Evolutionary conservation across 768 basidiomycete species (phyloP), one percentile per base, ranked within the genome.

Genomic region (Phanerochaete carnosa): DNA sequence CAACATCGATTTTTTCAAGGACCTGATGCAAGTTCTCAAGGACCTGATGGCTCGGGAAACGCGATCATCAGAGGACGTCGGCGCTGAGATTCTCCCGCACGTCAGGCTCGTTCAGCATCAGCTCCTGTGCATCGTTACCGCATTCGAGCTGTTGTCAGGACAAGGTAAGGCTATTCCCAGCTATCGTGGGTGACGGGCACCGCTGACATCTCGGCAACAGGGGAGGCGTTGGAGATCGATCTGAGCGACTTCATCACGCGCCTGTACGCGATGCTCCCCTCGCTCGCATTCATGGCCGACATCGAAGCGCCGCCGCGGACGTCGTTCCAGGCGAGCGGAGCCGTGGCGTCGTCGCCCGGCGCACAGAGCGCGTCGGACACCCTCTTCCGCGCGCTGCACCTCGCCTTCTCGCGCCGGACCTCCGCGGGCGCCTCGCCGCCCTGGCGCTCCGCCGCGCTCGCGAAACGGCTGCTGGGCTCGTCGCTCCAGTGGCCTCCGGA

Each of bases 1-100:
- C 73, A 99, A 97, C 74, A 84, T 98, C 66, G 95, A 99, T 73
- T 98, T 99, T 77, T 99, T 98, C 85, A 88, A 89, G 69, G 97
- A 99, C 75, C 80, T 99, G 50, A 83, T 99, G 79, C 80, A 84
- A 57, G 92, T 95, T 5, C 79, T 99, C 33, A 91, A 91, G 75
- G 81, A 81, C 60, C 82, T 95, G 60, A 85, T 95, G 67, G 69
- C 77, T 55, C 84, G 84, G 62, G 66, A 69, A 65, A 70, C 77
- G 57, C 83, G 83, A 62, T 64, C 65, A 35, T 74, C 77, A 29
- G 75, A 77, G n/a, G 74, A 73, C 26, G 75, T 65, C 55, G 57
- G 63, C 60, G 63, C 64, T 59, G 59, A 62, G 25, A 43, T 43
- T 11, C 70, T 71, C 28, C 77, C 80, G 59, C 75, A 71, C 46